phyloP scores from a whole-genome alignment of 1,139 yeast species.

The Blastobotrys raffinosifermentans region DNA sequence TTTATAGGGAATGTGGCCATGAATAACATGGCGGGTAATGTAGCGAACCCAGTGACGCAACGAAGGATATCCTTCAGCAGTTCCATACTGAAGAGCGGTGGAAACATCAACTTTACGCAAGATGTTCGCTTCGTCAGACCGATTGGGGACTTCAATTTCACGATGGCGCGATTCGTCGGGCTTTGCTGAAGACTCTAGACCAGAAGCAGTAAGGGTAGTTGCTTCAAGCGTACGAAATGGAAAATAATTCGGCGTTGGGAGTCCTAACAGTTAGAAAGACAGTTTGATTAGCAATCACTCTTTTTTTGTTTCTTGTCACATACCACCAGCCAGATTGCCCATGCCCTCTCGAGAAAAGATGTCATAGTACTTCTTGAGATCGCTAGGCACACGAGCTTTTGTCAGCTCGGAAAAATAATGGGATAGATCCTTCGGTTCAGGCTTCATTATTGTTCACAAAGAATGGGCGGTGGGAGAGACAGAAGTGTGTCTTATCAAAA shows the following conservation, averaged over 20 bases:
- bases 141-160: constrained; percentile 5
- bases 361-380: constrained; percentile 69
- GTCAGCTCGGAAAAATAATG: constrained; percentile 70
- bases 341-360: constrained; percentile 64
- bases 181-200: constrained; percentile 63
- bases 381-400: constrained; percentile 58
- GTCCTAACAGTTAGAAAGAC: constrained; percentile 43
- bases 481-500: too few relatives aligned
- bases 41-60: constrained; percentile 56
- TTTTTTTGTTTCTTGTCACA: constrained; percentile 1
- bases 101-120: constrained; percentile 46
- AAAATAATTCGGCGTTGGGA: constrained; percentile 72
- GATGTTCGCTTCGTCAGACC: constrained; percentile 1
- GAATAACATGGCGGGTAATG: constrained; percentile 57
- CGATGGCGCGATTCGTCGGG: constrained; percentile 20
- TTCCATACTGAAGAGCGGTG: constrained; percentile 74
- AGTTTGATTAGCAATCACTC: background rate
- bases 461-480: too few relatives aligned
- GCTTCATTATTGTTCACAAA: too few relatives aligned
- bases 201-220: constrained; percentile 50
- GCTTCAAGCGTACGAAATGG: constrained; percentile 59
- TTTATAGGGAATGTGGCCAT: constrained; percentile 49
- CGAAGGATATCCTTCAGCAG: constrained; percentile 71
- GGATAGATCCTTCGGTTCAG: constrained; percentile 45
- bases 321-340: constrained; percentile 61